These are phyloP conservation scores for Vitis hybrid DNA, from an alignment of 177 flowering plant genomes.

Conservation along the genomic window DNA sequence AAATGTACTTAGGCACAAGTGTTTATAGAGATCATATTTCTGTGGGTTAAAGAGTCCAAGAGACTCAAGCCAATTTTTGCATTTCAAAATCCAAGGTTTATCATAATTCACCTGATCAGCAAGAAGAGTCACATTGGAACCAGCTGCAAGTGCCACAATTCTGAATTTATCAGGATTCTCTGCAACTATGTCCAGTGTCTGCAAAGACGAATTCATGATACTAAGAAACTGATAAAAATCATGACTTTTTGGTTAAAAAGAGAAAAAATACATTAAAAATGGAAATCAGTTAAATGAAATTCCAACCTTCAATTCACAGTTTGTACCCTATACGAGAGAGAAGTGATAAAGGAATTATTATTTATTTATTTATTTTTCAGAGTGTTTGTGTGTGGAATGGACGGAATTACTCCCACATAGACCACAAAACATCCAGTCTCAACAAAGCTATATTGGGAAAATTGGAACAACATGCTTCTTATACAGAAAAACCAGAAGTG, in stretches of 20 bases:
- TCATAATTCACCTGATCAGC: conserved; percentile 78
- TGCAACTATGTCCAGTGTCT: conserved; percentile 96
- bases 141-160: conserved; percentile 95
- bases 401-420: too few species aligned
- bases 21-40: too few species aligned
- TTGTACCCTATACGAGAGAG: too few species aligned
- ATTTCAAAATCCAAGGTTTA: not conserved
- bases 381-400: too few species aligned
- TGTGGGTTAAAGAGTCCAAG: too few species aligned
- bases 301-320: too few species aligned
- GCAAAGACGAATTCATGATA: conserved; percentile 17
- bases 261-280: not conserved
- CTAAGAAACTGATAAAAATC: not conserved
- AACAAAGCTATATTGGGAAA: too few species aligned
- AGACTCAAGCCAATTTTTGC: too few species aligned
- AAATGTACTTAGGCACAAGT: not conserved
- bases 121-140: conserved; percentile 96
- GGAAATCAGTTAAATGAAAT: not conserved
- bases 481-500: not conserved
- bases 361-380: too few species aligned
- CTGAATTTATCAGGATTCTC: conserved; percentile 93
- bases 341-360: too few species aligned
- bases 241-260: not conserved
- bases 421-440: too few species aligned
- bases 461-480: not conserved